Evolutionary conservation across 2,329 filamentous ascomycete species (phyloP).

Genomic region (Stachybotrys chartarum): DNA sequence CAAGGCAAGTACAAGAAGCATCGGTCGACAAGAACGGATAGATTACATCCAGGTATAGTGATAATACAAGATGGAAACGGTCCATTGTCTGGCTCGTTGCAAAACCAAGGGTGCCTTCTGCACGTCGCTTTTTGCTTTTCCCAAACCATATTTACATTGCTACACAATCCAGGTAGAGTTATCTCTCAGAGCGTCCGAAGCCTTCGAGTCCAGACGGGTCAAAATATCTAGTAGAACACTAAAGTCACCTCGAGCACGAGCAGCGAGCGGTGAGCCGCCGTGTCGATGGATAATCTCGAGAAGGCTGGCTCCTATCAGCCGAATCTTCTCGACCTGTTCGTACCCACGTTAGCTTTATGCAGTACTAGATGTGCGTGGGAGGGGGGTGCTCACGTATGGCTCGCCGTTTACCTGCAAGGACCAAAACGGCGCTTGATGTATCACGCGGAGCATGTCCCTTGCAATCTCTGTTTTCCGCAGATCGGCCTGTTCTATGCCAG

Average conservation of each 20-base stretch:
- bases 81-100: no score
- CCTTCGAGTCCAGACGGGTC: slow-evolving; percentile 32
- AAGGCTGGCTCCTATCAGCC: slow-evolving; percentile 28
- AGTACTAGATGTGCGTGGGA: not conserved
- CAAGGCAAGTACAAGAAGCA: no score
- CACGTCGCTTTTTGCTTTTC: not conserved
- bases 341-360: not conserved
- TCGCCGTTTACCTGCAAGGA: slow-evolving; percentile 31
- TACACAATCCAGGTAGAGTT: not conserved
- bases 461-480: slow-evolving; percentile 33
- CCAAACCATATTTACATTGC: not conserved
- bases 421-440: slow-evolving; percentile 34
- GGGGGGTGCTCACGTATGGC: slow-evolving; percentile 22
- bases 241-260: slow-evolving; percentile 30
- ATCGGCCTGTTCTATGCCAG: slow-evolving; percentile 5
- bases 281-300: slow-evolving; percentile 31
- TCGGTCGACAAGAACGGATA: no score
- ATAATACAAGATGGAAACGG: no score
- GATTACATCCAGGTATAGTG: no score
- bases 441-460: slow-evolving; percentile 30
- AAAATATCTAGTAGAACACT: slow-evolving; percentile 31
- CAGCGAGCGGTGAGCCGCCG: slow-evolving; percentile 25
- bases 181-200: slow-evolving; percentile 27
- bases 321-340: slow-evolving; percentile 30
- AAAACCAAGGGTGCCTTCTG: not conserved